These are phyloP conservation scores for Trichoderma orchidacearum DNA, from an alignment of 495 filamentous ascomycete species.

Conservation along the genomic window DNA sequence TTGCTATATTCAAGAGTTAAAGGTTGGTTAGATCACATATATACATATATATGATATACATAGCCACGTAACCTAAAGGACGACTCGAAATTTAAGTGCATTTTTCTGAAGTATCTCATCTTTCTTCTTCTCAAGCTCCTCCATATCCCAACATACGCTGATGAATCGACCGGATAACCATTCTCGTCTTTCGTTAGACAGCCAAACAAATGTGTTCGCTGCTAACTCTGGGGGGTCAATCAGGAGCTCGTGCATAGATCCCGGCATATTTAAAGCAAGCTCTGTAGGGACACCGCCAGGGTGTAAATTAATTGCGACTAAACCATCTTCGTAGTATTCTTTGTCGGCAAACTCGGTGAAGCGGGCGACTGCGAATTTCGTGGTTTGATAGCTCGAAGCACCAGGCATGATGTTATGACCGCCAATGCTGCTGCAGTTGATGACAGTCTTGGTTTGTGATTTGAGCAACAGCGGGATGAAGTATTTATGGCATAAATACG, in stretches of 20 bases:
- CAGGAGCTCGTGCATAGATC: conserved; percentile 6
- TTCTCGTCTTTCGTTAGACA: conserved; percentile 28
- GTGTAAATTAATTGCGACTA: conserved; percentile 24
- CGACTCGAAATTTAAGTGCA: conserved; percentile 21
- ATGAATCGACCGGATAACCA: conserved; percentile 40
- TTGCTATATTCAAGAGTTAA: too few relatives aligned
- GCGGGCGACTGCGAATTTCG: conserved; percentile 23
- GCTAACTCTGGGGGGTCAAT: conserved; percentile 28
- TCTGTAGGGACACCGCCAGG: conserved; percentile 31
- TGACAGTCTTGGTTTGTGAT: conserved; percentile 19
- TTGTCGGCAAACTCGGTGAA: conserved; percentile 23
- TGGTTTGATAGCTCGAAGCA: conserved; percentile 20
- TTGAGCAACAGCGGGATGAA: conserved; percentile 30
- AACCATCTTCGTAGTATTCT: conserved; percentile 26
- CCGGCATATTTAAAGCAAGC: conserved; percentile 11
- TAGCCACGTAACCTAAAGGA: neutral
- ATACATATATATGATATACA: too few relatives aligned
- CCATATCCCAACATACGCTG: conserved; percentile 31
- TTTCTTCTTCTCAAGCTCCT: conserved; percentile 24
- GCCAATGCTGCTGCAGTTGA: conserved; percentile 18
- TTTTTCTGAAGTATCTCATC: conserved; percentile 29
- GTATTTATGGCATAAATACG: conserved; percentile 22
- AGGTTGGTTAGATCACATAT: too few relatives aligned
- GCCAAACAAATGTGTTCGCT: conserved; percentile 31
- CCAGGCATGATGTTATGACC: conserved; percentile 11